Base-by-base conservation (phyloP, 192 early-diverging fungal genomes). In the Coemansia sp. region DNA sequence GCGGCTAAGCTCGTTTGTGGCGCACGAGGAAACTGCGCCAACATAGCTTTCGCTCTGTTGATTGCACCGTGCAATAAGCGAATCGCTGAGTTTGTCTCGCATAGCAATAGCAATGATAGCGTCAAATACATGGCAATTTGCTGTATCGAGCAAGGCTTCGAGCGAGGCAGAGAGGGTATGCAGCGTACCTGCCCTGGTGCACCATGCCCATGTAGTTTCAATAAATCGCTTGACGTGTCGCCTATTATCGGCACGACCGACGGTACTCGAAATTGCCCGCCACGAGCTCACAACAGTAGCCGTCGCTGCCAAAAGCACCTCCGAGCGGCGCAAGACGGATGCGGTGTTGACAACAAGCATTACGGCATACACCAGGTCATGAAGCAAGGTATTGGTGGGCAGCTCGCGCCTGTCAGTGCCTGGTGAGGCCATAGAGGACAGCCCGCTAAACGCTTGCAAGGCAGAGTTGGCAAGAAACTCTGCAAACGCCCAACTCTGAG, bases 151-250 rank as follows among this genome's bases (percentile, higher is more conserved):
- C 45, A 74, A 61, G 10, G 25, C 37, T 0, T 53, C 20, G 21
- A 82, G 31, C 5, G 59, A 26, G 2, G 36, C 26, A 1, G 52
- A 13, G 42, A 82, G 42, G 1, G 43, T 12, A 0, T 12, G 10
- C 14, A 39, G 64, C 7, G 52, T 64, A 23, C 55, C 58, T 53
- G 64, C 52, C 39, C 37, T 57, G 47, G 3, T 62, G 59, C 71
- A 76, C 79, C 79, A 82, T 2, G 26, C 58, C 79, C 79, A 82
- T 7, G 79, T 61, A 23, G 28, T 23, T 16, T 59, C 52, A 25
- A 82, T 59, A 38, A 77, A 77, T 3, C 62, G 61, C 20, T 66
- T 69, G 28, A 68, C 38, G 23, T 70, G 73, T 0, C 34, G 35
- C 39, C 35, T 23, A 1, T 60, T 28, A 20, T 31, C 38, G 2